Percentiles rank a stretch among this genome's conserved stretches.
Evolutionary conservation across 192 early-diverging fungal species (phyloP).

Genomic region (Coemansia sp.): DNA sequence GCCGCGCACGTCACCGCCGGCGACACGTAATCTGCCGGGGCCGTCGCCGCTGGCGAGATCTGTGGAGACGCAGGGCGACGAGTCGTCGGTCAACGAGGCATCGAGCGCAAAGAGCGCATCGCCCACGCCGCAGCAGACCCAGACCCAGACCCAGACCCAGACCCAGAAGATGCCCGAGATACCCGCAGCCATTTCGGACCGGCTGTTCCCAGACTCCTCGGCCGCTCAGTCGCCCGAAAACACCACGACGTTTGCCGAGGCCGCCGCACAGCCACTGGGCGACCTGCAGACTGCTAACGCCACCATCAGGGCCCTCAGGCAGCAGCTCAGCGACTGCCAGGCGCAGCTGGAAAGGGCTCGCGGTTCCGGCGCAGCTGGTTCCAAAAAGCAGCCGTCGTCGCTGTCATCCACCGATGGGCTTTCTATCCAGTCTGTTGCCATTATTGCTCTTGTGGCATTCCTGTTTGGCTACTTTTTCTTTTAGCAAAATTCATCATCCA

Average conservation of each 20-base stretch:
- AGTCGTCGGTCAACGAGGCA: slow-evolving; percentile 8
- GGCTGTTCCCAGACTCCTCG: slow-evolving; percentile 43
- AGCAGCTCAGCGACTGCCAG: slow-evolving; percentile 37
- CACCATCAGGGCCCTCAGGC: slow-evolving; percentile 43
- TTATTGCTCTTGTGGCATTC: slow-evolving; percentile 62
- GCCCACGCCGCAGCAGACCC: background rate
- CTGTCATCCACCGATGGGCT: slow-evolving; percentile 58
- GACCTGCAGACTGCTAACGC: slow-evolving; percentile 48
- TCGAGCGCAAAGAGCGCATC: background rate
- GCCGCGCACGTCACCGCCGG: slow-evolving; percentile 15
- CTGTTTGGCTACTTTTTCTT: slow-evolving; percentile 67
- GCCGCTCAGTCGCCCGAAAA: slow-evolving; percentile 21
- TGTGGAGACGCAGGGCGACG: slow-evolving; percentile 12
- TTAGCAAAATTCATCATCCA: slow-evolving; percentile 26
- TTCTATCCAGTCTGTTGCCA: slow-evolving; percentile 61
- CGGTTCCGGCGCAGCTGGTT: slow-evolving; percentile 6
- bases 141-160: too few relatives aligned
- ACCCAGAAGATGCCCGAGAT: background rate
- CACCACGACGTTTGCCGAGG: slow-evolving; percentile 13
- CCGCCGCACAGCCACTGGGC: slow-evolving; percentile 8
- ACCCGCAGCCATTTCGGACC: slow-evolving; percentile 13
- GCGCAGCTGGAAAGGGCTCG: slow-evolving; percentile 19
- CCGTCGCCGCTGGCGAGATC: slow-evolving; percentile 35
- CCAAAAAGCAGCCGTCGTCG: slow-evolving; percentile 1
- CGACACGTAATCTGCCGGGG: slow-evolving; percentile 24